These are phyloP conservation scores for Fusarium tupiense DNA, from an alignment of 2,329 filamentous ascomycete species.

Conservation along the genomic window DNA sequence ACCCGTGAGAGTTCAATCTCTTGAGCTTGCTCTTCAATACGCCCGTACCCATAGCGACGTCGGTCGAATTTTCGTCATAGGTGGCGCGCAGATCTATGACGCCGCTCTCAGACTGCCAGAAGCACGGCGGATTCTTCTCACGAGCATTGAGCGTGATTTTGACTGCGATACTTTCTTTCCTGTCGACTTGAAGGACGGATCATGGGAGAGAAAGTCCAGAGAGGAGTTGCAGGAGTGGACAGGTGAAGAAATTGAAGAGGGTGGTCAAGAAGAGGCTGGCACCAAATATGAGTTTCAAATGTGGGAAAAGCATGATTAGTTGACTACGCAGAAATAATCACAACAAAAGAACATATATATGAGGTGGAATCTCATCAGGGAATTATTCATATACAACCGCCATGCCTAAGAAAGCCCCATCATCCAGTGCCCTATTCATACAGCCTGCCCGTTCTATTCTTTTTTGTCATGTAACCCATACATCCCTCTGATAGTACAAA, in stretches of 20 bases:
- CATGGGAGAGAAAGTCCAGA: conserved; percentile 65
- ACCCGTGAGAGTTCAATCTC: conserved; percentile 66
- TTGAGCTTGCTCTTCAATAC: conserved; percentile 66
- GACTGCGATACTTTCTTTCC: conserved; percentile 82
- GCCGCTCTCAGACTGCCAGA: conserved; percentile 70
- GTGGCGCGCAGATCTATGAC: conserved; percentile 86
- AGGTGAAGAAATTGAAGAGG: conserved; percentile 69
- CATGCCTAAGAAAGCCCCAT: conserved; percentile 11
- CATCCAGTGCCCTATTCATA: conserved; percentile 34
- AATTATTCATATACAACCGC: conserved; percentile 30
- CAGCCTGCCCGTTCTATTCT: conserved; percentile 20
- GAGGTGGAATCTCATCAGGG: conserved; percentile 32
- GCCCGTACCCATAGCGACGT: conserved; percentile 54
- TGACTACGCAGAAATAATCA: background rate
- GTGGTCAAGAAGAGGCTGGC: conserved; percentile 69
- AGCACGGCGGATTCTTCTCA: conserved; percentile 73
- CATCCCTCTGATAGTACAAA: conserved; percentile 42
- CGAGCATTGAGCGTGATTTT: conserved; percentile 73
- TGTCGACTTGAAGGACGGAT: conserved; percentile 59
- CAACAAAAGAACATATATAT: conserved; percentile 9
- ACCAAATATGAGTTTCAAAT: conserved; percentile 77
- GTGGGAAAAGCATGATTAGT: conserved; percentile 67
- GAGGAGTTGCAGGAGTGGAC: conserved; percentile 69
- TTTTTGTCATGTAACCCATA: conserved; percentile 10
- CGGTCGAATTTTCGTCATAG: conserved; percentile 83